phyloP scores from a whole-genome alignment of 768 basidiomycete species.

The Crassisporium funariophilum region DNA sequence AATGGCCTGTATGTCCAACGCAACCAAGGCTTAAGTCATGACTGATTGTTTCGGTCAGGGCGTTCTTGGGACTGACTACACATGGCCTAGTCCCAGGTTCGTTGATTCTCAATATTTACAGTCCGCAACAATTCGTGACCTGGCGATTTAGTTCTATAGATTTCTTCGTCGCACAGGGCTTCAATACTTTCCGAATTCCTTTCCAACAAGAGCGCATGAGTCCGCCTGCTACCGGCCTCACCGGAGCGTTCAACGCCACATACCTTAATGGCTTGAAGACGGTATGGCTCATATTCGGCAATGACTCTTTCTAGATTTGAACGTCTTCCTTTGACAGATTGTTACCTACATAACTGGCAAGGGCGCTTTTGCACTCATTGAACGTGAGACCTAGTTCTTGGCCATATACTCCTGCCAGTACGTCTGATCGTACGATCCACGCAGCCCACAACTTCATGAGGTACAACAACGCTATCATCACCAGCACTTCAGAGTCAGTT shows the following conservation, averaged over 20 bases:
- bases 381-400: constrained; percentile 42
- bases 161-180: constrained; percentile 56
- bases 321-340: constrained; percentile 33
- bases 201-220: constrained; percentile 61
- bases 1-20: constrained; percentile 45
- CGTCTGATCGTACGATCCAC: constrained; percentile 1
- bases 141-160: constrained; percentile 35
- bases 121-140: neutral
- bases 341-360: constrained; percentile 63
- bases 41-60: constrained; percentile 25
- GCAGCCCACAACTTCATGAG: constrained; percentile 63
- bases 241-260: constrained; percentile 52
- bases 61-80: constrained; percentile 45
- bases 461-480: constrained; percentile 55
- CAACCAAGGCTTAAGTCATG: neutral
- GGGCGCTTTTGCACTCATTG: constrained; percentile 57
- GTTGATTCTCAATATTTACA: neutral
- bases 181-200: constrained; percentile 65
- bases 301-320: neutral
- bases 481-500: constrained; percentile 49
- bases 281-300: constrained; percentile 26
- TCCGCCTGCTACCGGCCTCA: constrained; percentile 54
- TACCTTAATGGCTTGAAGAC: constrained; percentile 54
- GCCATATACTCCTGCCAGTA: too few species aligned
- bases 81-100: constrained; percentile 49